A percentile compares a stretch with the other conserved stretches of the same genome.
These are phyloP conservation scores for Monosporascus ibericus DNA, from an alignment of 2,329 filamentous ascomycete species.

Conservation along the genomic window DNA sequence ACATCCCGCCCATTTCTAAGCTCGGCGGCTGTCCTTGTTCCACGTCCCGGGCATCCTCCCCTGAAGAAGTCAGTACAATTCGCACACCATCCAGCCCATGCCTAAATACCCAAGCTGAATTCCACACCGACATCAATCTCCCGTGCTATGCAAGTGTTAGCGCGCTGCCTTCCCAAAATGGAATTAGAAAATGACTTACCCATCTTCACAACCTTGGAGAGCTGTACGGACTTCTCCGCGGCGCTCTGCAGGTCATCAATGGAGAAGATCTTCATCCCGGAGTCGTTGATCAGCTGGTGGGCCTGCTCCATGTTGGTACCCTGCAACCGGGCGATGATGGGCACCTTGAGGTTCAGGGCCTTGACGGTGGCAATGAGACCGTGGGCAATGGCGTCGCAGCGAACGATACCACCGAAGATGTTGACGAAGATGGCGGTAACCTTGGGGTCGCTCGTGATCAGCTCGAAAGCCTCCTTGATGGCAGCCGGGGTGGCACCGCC, in stretches of 20 bases:
- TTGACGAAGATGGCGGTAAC: conserved; percentile 99
- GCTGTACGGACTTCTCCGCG: conserved; percentile 96
- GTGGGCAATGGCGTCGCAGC: conserved; percentile 94
- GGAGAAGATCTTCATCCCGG: conserved; percentile 98
- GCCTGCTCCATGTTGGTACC: conserved; percentile 97
- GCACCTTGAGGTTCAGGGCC: conserved; percentile 91
- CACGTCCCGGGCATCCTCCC: conserved; percentile 10
- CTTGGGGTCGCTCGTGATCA: conserved; percentile 97
- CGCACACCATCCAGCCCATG: conserved; percentile 18
- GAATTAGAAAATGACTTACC: conserved; percentile 47
- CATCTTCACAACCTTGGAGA: conserved; percentile 99
- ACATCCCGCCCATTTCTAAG: not conserved
- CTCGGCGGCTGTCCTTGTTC: not conserved
- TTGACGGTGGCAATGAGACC: conserved; percentile 93
- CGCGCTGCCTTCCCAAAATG: not conserved
- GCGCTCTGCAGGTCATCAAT: conserved; percentile 97
- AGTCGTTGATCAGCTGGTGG: conserved; percentile 90
- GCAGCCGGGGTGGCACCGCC: conserved; percentile 94
- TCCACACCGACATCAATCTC: conserved; percentile 97
- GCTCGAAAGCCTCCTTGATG: conserved; percentile 95
- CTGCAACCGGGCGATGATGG: conserved; percentile 94
- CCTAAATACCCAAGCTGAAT: conserved; percentile 88
- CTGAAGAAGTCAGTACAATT: conserved; percentile 30
- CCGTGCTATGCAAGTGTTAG: conserved; percentile 52
- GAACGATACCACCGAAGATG: conserved; percentile 98